Evolutionary conservation across 2,329 filamentous ascomycete genomes (phyloP).

Genomic region (Balansia obtecta): DNA sequence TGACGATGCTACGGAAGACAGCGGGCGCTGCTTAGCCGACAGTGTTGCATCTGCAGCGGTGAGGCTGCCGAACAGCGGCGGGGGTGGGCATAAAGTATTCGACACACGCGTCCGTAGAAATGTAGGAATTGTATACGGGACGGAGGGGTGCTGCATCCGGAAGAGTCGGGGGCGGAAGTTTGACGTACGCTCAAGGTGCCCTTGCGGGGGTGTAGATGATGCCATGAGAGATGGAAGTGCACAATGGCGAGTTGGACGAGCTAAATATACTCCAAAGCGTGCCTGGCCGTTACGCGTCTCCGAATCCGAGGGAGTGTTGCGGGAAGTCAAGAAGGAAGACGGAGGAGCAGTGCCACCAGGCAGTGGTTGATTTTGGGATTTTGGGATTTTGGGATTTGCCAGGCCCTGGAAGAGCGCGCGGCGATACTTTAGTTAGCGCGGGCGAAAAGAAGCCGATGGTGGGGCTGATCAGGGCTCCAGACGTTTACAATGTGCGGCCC

Average conservation of each 20-base stretch:
- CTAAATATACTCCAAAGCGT: not conserved
- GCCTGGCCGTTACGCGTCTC: not conserved
- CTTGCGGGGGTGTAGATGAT: slow-evolving; percentile 6
- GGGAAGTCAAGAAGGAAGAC: not conserved
- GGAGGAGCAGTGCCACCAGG: not conserved
- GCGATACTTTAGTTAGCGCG: slow-evolving; percentile 3
- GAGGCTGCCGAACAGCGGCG: not conserved
- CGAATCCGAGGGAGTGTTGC: not conserved
- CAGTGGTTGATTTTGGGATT: not conserved
- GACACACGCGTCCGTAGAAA: not conserved
- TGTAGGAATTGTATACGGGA: not conserved
- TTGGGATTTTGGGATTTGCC: not conserved
- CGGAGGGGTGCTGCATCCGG: slow-evolving; percentile 4
- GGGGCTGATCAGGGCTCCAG: not conserved
- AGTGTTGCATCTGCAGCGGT: slow-evolving; percentile 3
- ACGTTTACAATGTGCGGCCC: not conserved
- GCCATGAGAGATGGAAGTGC: slow-evolving; percentile 5
- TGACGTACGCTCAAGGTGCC: slow-evolving; percentile 8
- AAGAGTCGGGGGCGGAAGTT: slow-evolving; percentile 4
- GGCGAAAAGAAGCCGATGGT: slow-evolving; percentile 2
- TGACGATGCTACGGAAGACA: not conserved
- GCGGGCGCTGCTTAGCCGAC: not conserved
- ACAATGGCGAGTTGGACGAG: not conserved
- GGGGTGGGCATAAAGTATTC: not conserved
- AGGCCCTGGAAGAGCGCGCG: not conserved